Base-by-base conservation (phyloP, 768 basidiomycete genomes). In the Saitozyma podzolica region DNA sequence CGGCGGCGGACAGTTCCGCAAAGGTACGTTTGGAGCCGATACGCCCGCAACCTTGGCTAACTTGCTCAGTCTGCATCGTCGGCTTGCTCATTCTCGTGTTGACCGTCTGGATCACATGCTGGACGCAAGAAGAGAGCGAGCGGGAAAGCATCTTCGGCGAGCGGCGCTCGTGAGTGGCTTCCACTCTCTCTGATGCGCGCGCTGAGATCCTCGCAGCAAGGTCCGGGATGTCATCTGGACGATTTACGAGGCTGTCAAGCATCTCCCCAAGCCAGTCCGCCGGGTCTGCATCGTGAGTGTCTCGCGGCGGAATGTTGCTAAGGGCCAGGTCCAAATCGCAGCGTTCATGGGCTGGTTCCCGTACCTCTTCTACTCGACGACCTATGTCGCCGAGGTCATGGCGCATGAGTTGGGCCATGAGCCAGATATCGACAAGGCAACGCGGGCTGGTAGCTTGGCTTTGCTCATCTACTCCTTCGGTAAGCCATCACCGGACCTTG, bases 331-430 rank as follows among this genome's bases (percentile, higher is more conserved):
- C 3, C 94, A 97, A 74, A 80, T 97, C 16, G 94, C 91, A 75
- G 93, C 94, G 2, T 97, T 95, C 77, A 95, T 95, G 91, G 92
- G 91, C 67, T 97, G 94, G 91, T 97, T 97, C 74, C 94, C 94
- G 0, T 97, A 93, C 82, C 82, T 96, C 47, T 96, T 97, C 80
- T 76, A 78, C 61, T 91, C 90, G 14, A 97, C 94, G 9, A 94
- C 93, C 1, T 97, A 94, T 75, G 84, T 97, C 58, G 92, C 92
- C 6, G 92, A 96, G 80, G 83, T 96, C 17, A 93, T 97, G 92
- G 92, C 92, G 8, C 83, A 86, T 58, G 88, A 95, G 77, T 74
- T 85, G 3, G 84, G 84, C 13, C 70, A 80, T 58, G 91, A 92
- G 66, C 93, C 93, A 9, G 86, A 92, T 72, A 82, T 84, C 29